phyloP scores from a whole-genome alignment of 1,139 yeast species.

The Eremothecium sinecaudum region DNA sequence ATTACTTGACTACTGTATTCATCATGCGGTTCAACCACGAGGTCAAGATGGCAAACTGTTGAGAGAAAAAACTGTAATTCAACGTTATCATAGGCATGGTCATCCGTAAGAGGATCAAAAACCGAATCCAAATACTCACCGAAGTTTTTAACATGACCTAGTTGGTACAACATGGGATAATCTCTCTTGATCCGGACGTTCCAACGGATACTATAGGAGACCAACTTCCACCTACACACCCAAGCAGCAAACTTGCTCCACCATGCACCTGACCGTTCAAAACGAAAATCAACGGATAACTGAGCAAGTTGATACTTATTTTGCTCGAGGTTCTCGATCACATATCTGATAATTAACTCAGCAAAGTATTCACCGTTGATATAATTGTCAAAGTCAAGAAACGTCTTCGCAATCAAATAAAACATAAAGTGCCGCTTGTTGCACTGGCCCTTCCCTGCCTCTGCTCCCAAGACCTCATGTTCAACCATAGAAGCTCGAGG shows the following conservation, averaged over 20 bases:
- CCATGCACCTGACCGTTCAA: constrained; percentile 20
- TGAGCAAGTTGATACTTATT: constrained; percentile 28
- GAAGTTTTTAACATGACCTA: constrained; percentile 9
- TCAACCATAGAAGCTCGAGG: constrained; percentile 10
- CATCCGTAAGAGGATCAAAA: constrained; percentile 14
- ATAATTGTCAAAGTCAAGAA: constrained; percentile 26
- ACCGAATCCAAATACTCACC: neutral
- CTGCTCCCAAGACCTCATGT: neutral
- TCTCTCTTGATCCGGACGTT: constrained; percentile 23
- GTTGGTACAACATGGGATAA: constrained; percentile 18
- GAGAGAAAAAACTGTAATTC: constrained; percentile 18
- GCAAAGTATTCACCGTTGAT: constrained; percentile 28
- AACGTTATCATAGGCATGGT: constrained; percentile 11
- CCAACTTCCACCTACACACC: constrained; percentile 26
- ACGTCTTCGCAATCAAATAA: constrained; percentile 17
- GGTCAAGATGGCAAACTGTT: constrained; percentile 22
- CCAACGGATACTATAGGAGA: constrained; percentile 29
- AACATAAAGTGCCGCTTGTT: constrained; percentile 3
- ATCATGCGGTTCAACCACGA: constrained; percentile 21
- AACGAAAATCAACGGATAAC: constrained; percentile 28
- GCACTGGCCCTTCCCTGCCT: neutral
- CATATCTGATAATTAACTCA: constrained; percentile 23
- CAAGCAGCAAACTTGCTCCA: constrained; percentile 25
- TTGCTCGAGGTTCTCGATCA: constrained; percentile 22
- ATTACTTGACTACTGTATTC: constrained; percentile 5